Conservation (phyloP, 176 grass and related monocot genomes). For the Oryza longistaminata region DNA sequence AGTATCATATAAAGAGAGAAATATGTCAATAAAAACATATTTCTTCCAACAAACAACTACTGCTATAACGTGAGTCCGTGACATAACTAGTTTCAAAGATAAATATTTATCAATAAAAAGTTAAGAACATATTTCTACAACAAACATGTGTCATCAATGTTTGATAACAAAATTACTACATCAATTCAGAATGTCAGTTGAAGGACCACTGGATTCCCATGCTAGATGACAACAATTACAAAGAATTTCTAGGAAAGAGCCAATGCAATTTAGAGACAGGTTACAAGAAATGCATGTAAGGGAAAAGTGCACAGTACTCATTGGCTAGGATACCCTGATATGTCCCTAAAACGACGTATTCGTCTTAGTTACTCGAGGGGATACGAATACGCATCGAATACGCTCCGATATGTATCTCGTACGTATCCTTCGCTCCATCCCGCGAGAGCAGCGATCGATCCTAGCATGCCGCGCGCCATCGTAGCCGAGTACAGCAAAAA, state of each 20-base stretch:
- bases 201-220: not conserved
- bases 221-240: not conserved
- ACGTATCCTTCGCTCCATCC: too few relatives aligned
- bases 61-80: not conserved
- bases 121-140: not conserved
- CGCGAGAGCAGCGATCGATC: too few relatives aligned
- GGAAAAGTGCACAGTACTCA: conserved; percentile 71
- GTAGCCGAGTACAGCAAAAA: too few relatives aligned
- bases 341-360: too few relatives aligned
- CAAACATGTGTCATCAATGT: not conserved
- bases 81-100: not conserved
- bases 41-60: not conserved
- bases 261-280: not conserved
- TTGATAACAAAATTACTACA: not conserved
- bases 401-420: too few relatives aligned
- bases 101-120: not conserved
- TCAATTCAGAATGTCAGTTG: conserved; percentile 1
- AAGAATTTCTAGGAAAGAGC: not conserved
- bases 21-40: not conserved
- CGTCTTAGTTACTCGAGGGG: too few relatives aligned
- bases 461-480: too few relatives aligned
- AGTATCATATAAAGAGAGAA: not conserved
- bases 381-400: too few relatives aligned
- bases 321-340: not conserved
- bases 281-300: conserved; percentile 33